These are phyloP conservation scores for Aeschynomene evenia DNA, from an alignment of 306 rosid genomes.

Conservation along the genomic window DNA sequence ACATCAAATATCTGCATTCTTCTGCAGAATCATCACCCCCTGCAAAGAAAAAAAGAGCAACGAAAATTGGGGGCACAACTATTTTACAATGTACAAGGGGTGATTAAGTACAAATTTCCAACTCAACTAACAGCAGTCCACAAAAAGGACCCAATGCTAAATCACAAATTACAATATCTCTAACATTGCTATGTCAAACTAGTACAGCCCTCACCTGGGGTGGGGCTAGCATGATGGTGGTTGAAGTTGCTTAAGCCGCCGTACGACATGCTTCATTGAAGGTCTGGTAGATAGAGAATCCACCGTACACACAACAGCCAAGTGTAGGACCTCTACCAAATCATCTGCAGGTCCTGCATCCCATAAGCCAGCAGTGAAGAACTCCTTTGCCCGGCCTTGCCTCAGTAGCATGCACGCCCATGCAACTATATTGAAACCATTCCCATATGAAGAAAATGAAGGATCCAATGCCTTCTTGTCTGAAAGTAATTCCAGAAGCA, in stretches of 20 bases:
- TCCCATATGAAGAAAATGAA: constrained; percentile 79
- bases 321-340: constrained; percentile 81
- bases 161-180: constrained; percentile 54
- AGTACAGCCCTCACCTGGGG: constrained; percentile 22
- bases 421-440: constrained; percentile 91
- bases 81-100: constrained; percentile 70
- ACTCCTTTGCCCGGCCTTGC: constrained; percentile 85
- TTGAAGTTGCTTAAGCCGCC: constrained; percentile 90
- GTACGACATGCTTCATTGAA: constrained; percentile 83
- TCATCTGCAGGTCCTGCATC: constrained; percentile 80
- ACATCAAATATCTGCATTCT: constrained; percentile 64
- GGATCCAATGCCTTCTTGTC: constrained; percentile 96
- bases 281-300: constrained; percentile 91
- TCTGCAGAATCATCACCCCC: constrained; percentile 76
- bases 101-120: constrained; percentile 43
- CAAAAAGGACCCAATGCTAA: constrained; percentile 38
- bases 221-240: constrained; percentile 74
- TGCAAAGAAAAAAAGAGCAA: constrained; percentile 39
- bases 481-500: constrained; percentile 85
- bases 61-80: constrained; percentile 59
- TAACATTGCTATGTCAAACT: constrained; percentile 49
- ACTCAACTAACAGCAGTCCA: constrained; percentile 45
- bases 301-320: constrained; percentile 87
- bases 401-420: constrained; percentile 87
- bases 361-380: constrained; percentile 84